Conservation (phyloP, 1,139 yeast species). For the Blastobotrys petasosporus region DNA sequence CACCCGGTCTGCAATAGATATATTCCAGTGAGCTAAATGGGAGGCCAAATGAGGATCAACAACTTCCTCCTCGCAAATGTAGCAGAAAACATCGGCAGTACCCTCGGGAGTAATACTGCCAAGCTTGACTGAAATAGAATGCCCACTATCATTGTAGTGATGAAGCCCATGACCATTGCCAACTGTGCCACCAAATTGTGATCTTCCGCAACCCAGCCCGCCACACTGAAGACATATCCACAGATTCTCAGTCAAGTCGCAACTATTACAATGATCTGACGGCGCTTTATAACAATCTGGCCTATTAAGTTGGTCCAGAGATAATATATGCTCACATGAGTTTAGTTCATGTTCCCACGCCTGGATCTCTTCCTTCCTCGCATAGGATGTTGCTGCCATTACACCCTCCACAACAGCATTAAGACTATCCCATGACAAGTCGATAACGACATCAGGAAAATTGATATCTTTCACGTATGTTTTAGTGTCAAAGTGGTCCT, state of each 20-base stretch:
- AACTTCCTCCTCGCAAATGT: constrained; percentile 82
- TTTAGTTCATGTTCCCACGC: constrained; percentile 88
- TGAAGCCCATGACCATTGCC: constrained; percentile 87
- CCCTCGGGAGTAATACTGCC: constrained; percentile 75
- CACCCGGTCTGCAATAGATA: constrained; percentile 54
- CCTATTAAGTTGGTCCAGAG: constrained; percentile 41
- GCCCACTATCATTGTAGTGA: constrained; percentile 55
- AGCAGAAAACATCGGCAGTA: constrained; percentile 77
- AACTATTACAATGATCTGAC: constrained; percentile 44
- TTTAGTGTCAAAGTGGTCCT: constrained; percentile 54
- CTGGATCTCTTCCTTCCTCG: constrained; percentile 63
- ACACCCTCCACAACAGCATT: constrained; percentile 43
- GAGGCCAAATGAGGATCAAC: constrained; percentile 56
- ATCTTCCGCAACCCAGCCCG: constrained; percentile 83
- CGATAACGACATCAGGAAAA: constrained; percentile 17
- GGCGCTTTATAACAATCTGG: constrained; percentile 17
- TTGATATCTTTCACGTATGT: constrained; percentile 43
- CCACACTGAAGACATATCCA: constrained; percentile 96
- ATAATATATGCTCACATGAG: constrained; percentile 70
- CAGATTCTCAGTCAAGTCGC: constrained; percentile 69
- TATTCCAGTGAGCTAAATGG: constrained; percentile 56
- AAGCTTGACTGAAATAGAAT: constrained; percentile 80
- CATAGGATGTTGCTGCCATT: constrained; percentile 58
- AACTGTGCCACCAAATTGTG: constrained; percentile 85
- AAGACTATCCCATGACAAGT: constrained; percentile 17